These are phyloP conservation scores for Paraurostyla sp. DNA, from an alignment of 73 alveolate genomes.

Conservation along the genomic window DNA sequence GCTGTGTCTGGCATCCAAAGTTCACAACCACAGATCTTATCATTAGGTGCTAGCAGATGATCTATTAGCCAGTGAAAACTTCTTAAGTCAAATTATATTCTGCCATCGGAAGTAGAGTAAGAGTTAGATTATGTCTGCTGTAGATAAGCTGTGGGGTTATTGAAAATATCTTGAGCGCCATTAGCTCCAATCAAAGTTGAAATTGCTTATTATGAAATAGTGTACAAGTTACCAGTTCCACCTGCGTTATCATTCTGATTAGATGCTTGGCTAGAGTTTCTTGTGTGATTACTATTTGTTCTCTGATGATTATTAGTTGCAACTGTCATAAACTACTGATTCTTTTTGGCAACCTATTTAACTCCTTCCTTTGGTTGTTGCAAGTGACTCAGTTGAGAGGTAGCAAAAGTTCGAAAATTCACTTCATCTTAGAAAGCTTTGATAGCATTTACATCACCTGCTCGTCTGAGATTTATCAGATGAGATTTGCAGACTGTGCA, in stretches of 20 bases:
- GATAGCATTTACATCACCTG: constrained; percentile 46
- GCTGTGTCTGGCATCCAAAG: constrained; percentile 66
- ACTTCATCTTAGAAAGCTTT: constrained; percentile 50
- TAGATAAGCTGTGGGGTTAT: background rate
- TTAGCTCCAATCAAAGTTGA: too few relatives aligned
- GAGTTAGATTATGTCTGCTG: background rate
- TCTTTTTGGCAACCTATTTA: too few relatives aligned
- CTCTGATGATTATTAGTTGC: background rate
- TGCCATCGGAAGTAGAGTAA: background rate
- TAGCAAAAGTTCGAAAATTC: constrained; percentile 12
- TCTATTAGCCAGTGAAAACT: constrained; percentile 52
- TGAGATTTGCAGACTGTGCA: constrained; percentile 54
- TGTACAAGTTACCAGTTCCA: background rate
- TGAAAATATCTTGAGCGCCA: too few relatives aligned
- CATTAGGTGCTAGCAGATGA: constrained; percentile 41
- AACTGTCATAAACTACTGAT: too few relatives aligned
- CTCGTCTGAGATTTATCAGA: background rate
- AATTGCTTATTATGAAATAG: too few relatives aligned
- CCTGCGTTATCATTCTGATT: too few relatives aligned
- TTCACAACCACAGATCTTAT: constrained; percentile 53
- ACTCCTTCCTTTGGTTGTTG: too few relatives aligned
- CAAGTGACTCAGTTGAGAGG: background rate
- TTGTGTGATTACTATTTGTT: too few relatives aligned
- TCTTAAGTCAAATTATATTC: constrained; percentile 2
- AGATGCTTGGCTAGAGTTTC: too few relatives aligned